Base-by-base conservation (phyloP, 2,329 filamentous ascomycete species). In the Phaeophleospora eucalypticola region DNA sequence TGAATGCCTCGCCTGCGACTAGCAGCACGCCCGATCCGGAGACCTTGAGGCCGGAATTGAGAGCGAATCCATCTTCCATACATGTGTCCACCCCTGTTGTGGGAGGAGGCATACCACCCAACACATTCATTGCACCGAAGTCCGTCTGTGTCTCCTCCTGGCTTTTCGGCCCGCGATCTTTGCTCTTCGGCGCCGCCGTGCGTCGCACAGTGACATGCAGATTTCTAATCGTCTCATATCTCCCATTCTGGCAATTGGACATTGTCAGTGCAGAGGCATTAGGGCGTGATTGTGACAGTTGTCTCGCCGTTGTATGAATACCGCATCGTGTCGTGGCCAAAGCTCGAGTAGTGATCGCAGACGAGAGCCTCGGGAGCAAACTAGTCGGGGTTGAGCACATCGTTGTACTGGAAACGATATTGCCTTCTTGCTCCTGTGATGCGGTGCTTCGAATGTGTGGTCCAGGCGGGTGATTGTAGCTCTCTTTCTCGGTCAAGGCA, bases 71-170 rank as follows among this genome's bases (percentile, higher is more conserved):
- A 59, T 91, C 83, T 49, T 78, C 72, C 49, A 86, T 81, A 70
- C 88, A 95, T 4, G 86, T 82, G 59, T 96, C 89, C 37, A 98
- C 82, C 2, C 83, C 82, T 0, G 89, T 95, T 0, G 89, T 83
- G 0, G 91, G 93, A 3, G 80, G 75, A 0, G 89, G 86, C 1
- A 83, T 81, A 56, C 81, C 82, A 34, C 81, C 83, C 3, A 97
- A 77, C 4, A 98, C 84, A 65, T 98, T 83, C 54, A 97, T 76
- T 12, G 79, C 77, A 35, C 70, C 73, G 58, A 97, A 89, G 68
- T 93, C 84, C 2, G 83, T 84, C 58, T 80, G 80, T 1, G 81
- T 84, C 41, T 77, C 72, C 71, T 85, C 82, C 33, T 71, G 67
- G 35, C 77, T 80, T n/a, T 69, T 62, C 0, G 81, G 81, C 10